These are phyloP conservation scores for Claviceps sorghi DNA, from an alignment of 2,329 filamentous ascomycete species.

Conservation along the genomic window DNA sequence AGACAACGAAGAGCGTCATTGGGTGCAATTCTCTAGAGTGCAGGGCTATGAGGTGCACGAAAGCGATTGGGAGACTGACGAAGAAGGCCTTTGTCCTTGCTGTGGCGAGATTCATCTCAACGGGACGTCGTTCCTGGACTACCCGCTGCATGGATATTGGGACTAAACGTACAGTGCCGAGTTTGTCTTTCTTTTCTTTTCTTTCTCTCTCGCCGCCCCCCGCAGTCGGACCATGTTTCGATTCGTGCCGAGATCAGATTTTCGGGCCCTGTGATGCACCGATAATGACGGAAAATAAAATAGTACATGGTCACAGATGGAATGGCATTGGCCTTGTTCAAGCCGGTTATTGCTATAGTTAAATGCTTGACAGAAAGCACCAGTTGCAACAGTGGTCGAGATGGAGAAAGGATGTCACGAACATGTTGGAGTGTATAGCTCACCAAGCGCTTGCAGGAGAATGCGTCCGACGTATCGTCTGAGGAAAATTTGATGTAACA, in stretches of 20 bases:
- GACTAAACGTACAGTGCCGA: not conserved
- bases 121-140: constrained; percentile 21
- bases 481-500: not conserved
- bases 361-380: not conserved
- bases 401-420: not conserved
- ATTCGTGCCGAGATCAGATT: not conserved
- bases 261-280: no score
- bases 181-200: not conserved
- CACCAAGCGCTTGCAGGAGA: not conserved
- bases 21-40: constrained; percentile 31
- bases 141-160: constrained; percentile 10
- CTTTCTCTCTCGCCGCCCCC: not conserved
- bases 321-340: not conserved
- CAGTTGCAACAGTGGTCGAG: not conserved
- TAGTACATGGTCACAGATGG: not conserved
- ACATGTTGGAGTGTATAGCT: not conserved
- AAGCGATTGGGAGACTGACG: constrained; percentile 19
- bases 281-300: not conserved
- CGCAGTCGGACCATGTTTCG: not conserved
- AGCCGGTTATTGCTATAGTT: not conserved
- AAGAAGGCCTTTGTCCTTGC: constrained; percentile 24
- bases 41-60: constrained; percentile 24
- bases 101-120: constrained; percentile 25
- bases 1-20: constrained; percentile 26
- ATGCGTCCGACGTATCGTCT: not conserved